Conservation (phyloP, 1,284 basidiomycete genomes). For the Puccinia hordei region DNA sequence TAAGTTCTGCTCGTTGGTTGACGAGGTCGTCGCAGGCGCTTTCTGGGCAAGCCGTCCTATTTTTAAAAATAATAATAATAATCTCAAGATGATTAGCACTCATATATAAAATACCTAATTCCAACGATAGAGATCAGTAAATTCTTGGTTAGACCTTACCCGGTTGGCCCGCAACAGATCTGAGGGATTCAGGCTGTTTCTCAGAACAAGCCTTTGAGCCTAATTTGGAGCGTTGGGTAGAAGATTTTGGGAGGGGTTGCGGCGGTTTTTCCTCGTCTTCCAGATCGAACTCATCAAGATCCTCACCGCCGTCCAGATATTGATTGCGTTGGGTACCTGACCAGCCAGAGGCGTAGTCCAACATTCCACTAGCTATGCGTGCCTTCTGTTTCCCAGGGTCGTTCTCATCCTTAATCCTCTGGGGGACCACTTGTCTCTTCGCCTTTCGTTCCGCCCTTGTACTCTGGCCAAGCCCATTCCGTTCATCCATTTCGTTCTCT, state of each 20-base stretch:
- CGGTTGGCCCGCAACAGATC: background rate
- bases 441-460: constrained; percentile 49
- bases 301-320: constrained; percentile 31
- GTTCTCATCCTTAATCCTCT: constrained; percentile 46
- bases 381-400: constrained; percentile 49
- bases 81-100: background rate
- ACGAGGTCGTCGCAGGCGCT: constrained; percentile 26
- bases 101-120: background rate
- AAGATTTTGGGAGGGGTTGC: background rate
- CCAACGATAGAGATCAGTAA: background rate
- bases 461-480: constrained; percentile 46
- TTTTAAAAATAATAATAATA: background rate
- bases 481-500: constrained; percentile 12
- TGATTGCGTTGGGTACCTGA: constrained; percentile 10
- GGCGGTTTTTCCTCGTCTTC: constrained; percentile 50
- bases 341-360: constrained; percentile 30
- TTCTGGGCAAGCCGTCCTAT: constrained; percentile 18
- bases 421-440: constrained; percentile 20
- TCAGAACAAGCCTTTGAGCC: background rate
- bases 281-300: constrained; percentile 27
- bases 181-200: constrained; percentile 1
- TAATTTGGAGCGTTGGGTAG: background rate
- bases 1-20: background rate
- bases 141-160: background rate
- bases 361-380: constrained; percentile 48